Conservation (phyloP, 2,329 filamentous ascomycete genomes). For the Phoma sp. region DNA sequence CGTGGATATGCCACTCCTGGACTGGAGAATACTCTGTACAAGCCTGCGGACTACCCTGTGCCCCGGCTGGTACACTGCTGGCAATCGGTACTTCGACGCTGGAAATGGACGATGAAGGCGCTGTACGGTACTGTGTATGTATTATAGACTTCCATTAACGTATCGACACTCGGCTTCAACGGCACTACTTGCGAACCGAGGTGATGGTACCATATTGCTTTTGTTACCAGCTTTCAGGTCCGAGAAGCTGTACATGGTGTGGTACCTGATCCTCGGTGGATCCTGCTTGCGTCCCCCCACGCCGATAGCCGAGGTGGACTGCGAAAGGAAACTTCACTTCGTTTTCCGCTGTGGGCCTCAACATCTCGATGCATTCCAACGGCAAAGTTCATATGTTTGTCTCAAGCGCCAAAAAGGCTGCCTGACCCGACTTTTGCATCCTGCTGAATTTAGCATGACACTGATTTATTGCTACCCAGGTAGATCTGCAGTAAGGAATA, state of each 20-base stretch:
- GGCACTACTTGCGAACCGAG: background rate
- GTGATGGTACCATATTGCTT: conserved; percentile 30
- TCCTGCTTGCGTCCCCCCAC: conserved; percentile 33
- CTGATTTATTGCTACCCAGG: no score
- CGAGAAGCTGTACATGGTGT: conserved; percentile 20
- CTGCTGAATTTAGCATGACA: no score
- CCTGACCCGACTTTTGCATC: no score
- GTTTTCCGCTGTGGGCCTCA: conserved; percentile 20
- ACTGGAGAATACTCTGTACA: background rate
- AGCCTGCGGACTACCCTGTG: background rate
- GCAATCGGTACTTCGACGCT: background rate
- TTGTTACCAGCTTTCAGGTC: conserved; percentile 35
- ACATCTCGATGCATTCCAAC: background rate
- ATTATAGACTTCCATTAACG: background rate
- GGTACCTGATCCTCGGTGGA: conserved; percentile 43
- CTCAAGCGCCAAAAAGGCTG: conserved; percentile 4
- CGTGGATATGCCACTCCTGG: conserved; percentile 1
- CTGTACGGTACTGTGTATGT: background rate
- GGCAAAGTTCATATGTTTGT: background rate
- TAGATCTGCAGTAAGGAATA: background rate
- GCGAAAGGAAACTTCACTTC: conserved; percentile 18
- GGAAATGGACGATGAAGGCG: background rate
- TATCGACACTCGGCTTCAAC: conserved; percentile 1
- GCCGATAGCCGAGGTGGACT: conserved; percentile 28
- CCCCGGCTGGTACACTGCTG: background rate